Evolutionary conservation across 495 filamentous ascomycete species (phyloP).

Genomic region (Xylaria telfairii): DNA sequence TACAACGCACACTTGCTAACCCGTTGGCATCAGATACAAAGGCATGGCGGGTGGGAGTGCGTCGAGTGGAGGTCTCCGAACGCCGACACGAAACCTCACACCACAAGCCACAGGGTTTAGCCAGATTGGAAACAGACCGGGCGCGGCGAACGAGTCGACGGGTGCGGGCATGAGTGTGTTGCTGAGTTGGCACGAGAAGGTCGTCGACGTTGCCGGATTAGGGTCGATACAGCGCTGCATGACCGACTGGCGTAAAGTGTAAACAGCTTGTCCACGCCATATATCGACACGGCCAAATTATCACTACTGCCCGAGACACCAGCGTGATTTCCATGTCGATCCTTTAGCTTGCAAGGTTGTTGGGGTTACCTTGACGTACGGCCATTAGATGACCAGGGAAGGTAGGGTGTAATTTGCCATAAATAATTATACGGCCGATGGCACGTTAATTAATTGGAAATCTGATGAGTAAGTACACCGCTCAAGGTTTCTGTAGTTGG

Average conservation of each 20-base stretch:
- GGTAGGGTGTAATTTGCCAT: not conserved
- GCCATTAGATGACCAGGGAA: not conserved
- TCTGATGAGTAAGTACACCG: not conserved
- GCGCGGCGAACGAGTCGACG: constrained; percentile 71
- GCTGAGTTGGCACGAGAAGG: constrained; percentile 94
- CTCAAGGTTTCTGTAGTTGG: too few species aligned
- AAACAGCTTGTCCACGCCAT: constrained; percentile 23
- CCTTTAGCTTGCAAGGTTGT: too few species aligned
- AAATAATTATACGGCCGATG: not conserved
- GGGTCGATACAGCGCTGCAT: constrained; percentile 89
- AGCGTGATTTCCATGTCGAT: not conserved
- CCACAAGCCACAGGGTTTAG: constrained; percentile 85
- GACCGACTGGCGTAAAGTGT: constrained; percentile 91
- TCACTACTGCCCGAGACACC: not conserved
- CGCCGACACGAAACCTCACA: constrained; percentile 60
- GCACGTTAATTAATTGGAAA: not conserved
- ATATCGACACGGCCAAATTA: not conserved
- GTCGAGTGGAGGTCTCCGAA: constrained; percentile 42
- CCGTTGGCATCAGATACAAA: constrained; percentile 66
- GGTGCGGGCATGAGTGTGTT: constrained; percentile 91
- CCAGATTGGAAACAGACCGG: constrained; percentile 73
- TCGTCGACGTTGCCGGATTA: constrained; percentile 85
- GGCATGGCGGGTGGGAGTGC: constrained; percentile 67
- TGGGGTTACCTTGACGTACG: not conserved
- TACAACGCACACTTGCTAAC: constrained; percentile 24